These are phyloP conservation scores for Mortierella sp. DNA, from an alignment of 371 early-diverging fungal genomes.

Conservation along the genomic window DNA sequence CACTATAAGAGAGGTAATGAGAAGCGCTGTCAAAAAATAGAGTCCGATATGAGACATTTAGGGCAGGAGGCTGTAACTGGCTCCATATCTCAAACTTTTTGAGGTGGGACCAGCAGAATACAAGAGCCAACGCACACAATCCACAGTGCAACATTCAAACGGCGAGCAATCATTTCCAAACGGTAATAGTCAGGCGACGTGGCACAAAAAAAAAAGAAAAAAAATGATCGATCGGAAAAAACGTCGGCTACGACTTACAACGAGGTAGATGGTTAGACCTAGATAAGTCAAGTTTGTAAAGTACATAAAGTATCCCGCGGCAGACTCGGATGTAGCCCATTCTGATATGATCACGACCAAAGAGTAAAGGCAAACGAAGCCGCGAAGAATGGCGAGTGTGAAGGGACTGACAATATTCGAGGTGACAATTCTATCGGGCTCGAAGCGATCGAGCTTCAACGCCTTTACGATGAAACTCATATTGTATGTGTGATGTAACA, in stretches of 20 bases:
- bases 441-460: conserved; percentile 61
- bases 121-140: background rate
- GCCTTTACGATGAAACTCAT: background rate
- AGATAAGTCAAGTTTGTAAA: conserved; percentile 68
- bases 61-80: background rate
- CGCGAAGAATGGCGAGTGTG: conserved; percentile 61
- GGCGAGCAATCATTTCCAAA: background rate
- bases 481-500: background rate
- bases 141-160: too few species aligned
- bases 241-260: conserved; percentile 56
- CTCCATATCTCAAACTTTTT: background rate
- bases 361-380: conserved; percentile 55
- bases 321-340: conserved; percentile 49
- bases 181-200: background rate
- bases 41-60: background rate
- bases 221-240: conserved; percentile 6
- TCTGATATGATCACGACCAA: conserved; percentile 60
- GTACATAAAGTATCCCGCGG: conserved; percentile 55
- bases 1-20: conserved; percentile 13
- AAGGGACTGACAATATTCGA: conserved; percentile 64
- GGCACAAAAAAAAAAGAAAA: conserved; percentile 3
- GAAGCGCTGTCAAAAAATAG: background rate
- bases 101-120: too few species aligned
- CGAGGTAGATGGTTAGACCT: conserved; percentile 64
- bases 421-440: conserved; percentile 67